Conservation (phyloP, 139 green algal genomes). For the Mesotaenium endlicherianum region DNA sequence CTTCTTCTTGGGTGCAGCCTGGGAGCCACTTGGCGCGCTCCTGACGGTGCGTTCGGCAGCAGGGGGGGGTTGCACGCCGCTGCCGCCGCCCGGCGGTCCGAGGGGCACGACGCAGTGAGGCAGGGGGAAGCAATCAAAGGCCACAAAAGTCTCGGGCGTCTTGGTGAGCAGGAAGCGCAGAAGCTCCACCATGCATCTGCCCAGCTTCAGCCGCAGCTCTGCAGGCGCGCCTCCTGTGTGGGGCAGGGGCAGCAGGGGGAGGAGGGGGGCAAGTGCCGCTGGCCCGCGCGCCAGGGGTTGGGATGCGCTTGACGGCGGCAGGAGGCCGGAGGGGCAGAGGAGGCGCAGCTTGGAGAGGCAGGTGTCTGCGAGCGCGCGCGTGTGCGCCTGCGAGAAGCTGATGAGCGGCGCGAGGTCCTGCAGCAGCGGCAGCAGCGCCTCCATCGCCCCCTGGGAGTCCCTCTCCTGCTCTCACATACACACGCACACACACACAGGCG, state of each 20-base stretch:
- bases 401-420: not conserved
- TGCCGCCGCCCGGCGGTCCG: not conserved
- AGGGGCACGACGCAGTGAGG: not conserved
- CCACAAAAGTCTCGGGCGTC: constrained; percentile 36
- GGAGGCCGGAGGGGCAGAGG: not conserved
- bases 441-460: not conserved
- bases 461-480: constrained; percentile 18
- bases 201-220: too few species aligned
- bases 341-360: not conserved
- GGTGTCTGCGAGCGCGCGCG: not conserved
- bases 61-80: too few species aligned
- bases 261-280: not conserved
- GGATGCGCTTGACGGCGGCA: not conserved
- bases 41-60: too few species aligned
- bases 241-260: not conserved
- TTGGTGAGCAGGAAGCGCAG: constrained; percentile 24
- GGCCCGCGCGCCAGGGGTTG: not conserved
- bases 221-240: too few species aligned
- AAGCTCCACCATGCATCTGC: not conserved
- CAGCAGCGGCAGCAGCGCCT: constrained; percentile 33
- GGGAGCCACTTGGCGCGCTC: too few species aligned
- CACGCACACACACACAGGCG: too few species aligned
- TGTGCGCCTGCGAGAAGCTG: not conserved
- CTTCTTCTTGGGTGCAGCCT: too few species aligned
- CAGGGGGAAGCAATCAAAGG: constrained; percentile 29